Evolutionary conservation across 2,329 filamentous ascomycete species (phyloP), one percentile per base, ranked within the genome.

Genomic region (Fusarium temperatum): DNA sequence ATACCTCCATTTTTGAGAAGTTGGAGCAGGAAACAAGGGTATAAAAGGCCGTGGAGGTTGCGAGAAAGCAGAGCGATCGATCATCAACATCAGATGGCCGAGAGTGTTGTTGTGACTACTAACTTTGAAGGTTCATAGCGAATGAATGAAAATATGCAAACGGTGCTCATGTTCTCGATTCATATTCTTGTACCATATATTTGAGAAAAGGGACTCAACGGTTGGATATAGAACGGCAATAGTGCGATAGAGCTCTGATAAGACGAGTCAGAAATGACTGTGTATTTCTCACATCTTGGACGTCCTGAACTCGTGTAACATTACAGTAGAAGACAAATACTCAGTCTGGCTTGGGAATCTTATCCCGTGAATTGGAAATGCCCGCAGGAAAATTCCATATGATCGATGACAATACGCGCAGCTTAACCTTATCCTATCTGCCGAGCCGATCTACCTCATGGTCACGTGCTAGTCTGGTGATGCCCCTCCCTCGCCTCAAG

Each of bases 311-410:
- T n/a, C n/a, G n/a, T n/a, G n/a, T n/a, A n/a, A n/a, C n/a, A n/a
- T n/a, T n/a, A n/a, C n/a, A n/a, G n/a, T n/a, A n/a, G n/a, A n/a
- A n/a, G n/a, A n/a, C n/a, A n/a, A n/a, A n/a, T n/a, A n/a, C n/a
- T n/a, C n/a, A n/a, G n/a, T n/a, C n/a, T n/a, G n/a, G n/a, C n/a
- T n/a, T n/a, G n/a, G n/a, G n/a, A n/a, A n/a, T n/a, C n/a, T n/a
- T n/a, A n/a, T n/a, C n/a, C n/a, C n/a, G n/a, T n/a, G n/a, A n/a
- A n/a, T n/a, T n/a, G n/a, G n/a, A n/a, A n/a, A n/a, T n/a, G 26
- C 4, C 0, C 2, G 1, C 5, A 9, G 13, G 2, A 15, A 12
- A 22, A 0, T 3, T 26, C 50, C 9, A 12, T 36, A 38, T 0
- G 2, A 3, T 1, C 2, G 2, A 54, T 38, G 3, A 8, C 5